phyloP scores from a whole-genome alignment of 2,329 filamentous ascomycete species.

The Lasiodiplodia citricola region DNA sequence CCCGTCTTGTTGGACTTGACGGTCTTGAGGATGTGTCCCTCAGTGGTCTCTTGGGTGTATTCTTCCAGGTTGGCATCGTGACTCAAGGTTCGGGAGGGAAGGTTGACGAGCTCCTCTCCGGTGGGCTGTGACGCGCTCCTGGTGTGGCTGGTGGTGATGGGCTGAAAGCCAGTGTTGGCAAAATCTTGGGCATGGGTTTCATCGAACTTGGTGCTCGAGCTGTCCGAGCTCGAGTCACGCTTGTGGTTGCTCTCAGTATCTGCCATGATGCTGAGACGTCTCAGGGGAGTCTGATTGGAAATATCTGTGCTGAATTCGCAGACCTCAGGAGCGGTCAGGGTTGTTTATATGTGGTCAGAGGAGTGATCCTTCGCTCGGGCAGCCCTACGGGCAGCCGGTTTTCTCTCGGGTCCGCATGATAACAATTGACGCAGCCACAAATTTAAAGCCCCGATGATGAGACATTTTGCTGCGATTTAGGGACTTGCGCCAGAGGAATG shows the following conservation, averaged over 20 bases:
- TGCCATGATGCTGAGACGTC: constrained; percentile 5
- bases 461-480: constrained; percentile 3
- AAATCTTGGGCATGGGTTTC: constrained; percentile 22
- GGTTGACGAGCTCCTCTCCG: constrained; percentile 57
- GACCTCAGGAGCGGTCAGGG: constrained; percentile 7
- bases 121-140: constrained; percentile 20
- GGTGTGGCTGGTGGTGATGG: constrained; percentile 17
- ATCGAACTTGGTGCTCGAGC: constrained; percentile 20
- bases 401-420: constrained; percentile 21
- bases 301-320: not conserved
- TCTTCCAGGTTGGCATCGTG: constrained; percentile 63
- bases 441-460: not conserved
- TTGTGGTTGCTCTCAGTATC: constrained; percentile 6
- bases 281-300: constrained; percentile 2
- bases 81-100: constrained; percentile 70
- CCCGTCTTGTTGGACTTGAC: constrained; percentile 61
- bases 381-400: not conserved
- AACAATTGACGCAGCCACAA: constrained; percentile 20
- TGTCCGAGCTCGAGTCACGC: constrained; percentile 20
- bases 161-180: constrained; percentile 22
- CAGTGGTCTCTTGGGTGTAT: constrained; percentile 66
- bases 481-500: constrained; percentile 13
- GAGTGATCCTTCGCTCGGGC: not conserved
- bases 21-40: constrained; percentile 65
- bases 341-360: constrained; percentile 1